Conservation (phyloP, 2,329 filamentous ascomycete species). For the Pseudocercospora cruenta region DNA sequence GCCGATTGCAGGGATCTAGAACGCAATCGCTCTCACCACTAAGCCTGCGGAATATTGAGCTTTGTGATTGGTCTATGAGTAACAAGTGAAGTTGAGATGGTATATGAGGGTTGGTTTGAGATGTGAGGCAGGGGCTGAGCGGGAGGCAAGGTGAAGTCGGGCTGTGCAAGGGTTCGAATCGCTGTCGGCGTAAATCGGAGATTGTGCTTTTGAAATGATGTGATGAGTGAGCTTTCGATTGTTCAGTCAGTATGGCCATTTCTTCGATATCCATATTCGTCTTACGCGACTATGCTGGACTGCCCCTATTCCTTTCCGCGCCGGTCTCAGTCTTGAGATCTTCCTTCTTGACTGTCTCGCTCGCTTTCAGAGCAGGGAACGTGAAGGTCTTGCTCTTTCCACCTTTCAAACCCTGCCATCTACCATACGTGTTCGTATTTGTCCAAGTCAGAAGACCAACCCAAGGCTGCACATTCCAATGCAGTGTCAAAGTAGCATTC, state of each 20-base stretch:
- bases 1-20: background rate
- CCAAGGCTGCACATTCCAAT: slow-evolving; percentile 98
- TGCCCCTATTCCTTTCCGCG: slow-evolving; percentile 51
- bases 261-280: background rate
- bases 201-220: too few species aligned
- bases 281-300: slow-evolving; percentile 38
- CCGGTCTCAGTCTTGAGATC: slow-evolving; percentile 54
- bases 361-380: slow-evolving; percentile 68
- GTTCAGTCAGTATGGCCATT: background rate
- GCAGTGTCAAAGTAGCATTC: slow-evolving; percentile 77
- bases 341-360: slow-evolving; percentile 50
- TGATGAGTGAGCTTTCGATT: too few species aligned
- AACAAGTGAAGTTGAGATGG: too few species aligned
- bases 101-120: background rate
- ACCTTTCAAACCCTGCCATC: slow-evolving; percentile 68
- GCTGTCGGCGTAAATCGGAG: too few species aligned
- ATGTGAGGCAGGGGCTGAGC: background rate
- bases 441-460: slow-evolving; percentile 86
- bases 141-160: background rate
- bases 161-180: too few species aligned
- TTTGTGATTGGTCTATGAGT: background rate
- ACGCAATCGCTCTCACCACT: background rate
- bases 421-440: slow-evolving; percentile 48
- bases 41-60: background rate
- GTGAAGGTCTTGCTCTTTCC: slow-evolving; percentile 67